phyloP scores from a whole-genome alignment of 345 rosid species.

The Psidium guajava region DNA sequence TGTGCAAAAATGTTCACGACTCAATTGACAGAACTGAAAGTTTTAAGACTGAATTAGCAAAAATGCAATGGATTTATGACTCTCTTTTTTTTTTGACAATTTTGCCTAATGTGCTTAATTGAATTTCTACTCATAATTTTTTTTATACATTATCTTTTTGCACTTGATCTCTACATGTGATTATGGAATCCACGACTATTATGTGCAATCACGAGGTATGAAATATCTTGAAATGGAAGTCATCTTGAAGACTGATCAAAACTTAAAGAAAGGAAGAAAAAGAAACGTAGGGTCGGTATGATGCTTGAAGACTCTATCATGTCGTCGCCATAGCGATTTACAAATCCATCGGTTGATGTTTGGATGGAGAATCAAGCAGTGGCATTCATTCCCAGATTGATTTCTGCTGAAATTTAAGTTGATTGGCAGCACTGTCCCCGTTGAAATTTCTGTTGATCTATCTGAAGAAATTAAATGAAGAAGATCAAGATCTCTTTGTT shows the following conservation, averaged over 20 bases:
- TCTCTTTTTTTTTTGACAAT: too few species aligned
- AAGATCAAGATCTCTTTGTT: background rate
- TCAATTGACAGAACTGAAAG: too few species aligned
- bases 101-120: background rate
- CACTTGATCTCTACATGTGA: background rate
- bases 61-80: too few species aligned
- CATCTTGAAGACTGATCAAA: background rate
- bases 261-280: background rate
- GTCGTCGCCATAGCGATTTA: background rate
- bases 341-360: background rate
- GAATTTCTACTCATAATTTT: background rate
- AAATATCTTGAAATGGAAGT: background rate
- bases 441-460: background rate
- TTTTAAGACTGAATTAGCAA: too few species aligned
- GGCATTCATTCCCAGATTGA: background rate
- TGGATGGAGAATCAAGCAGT: background rate
- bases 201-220: background rate
- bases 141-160: background rate
- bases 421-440: background rate
- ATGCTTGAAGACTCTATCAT: background rate
- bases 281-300: background rate
- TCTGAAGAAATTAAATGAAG: background rate
- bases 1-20: too few species aligned
- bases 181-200: background rate
- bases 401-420: background rate